Conservation (phyloP, 345 rosid species). For the Adansonia digitata region DNA sequence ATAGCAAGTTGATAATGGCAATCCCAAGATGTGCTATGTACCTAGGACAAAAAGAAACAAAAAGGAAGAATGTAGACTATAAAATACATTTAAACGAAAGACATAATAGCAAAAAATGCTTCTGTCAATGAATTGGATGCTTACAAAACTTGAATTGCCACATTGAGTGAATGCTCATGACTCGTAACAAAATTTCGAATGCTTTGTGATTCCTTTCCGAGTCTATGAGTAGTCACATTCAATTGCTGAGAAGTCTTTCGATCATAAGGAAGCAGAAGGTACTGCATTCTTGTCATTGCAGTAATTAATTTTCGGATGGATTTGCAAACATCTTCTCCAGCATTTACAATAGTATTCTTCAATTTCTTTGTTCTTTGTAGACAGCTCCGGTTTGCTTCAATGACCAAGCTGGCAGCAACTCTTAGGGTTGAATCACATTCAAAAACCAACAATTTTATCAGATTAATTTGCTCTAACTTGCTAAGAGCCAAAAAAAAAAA, state of each 20-base stretch:
- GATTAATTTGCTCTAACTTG: not conserved
- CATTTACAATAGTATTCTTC: conserved; percentile 35
- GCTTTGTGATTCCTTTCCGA: conserved; percentile 34
- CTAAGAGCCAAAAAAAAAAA: not conserved
- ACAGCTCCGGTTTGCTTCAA: conserved; percentile 38
- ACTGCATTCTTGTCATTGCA: conserved; percentile 35
- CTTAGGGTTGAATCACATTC: conserved; percentile 26
- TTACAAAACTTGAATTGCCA: conserved; percentile 48
- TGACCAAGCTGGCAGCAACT: conserved; percentile 33
- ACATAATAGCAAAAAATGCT: not conserved
- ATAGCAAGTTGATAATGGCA: conserved; percentile 37
- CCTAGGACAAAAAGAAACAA: conserved; percentile 23
- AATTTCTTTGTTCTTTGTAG: conserved; percentile 35
- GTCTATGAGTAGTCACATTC: conserved; percentile 36
- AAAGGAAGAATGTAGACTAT: not conserved
- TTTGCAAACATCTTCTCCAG: conserved; percentile 32
- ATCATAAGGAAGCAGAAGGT: conserved; percentile 46
- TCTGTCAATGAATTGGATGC: not conserved
- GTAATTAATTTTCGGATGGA: conserved; percentile 30
- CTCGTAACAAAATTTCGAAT: conserved; percentile 35
- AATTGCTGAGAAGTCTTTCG: conserved; percentile 26
- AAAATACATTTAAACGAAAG: not conserved
- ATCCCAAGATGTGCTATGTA: conserved; percentile 38
- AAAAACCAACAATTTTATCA: not conserved
- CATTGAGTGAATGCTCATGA: conserved; percentile 35